Conservation (phyloP, 1,284 basidiomycete species). For the Moesziomyces sp. region DNA sequence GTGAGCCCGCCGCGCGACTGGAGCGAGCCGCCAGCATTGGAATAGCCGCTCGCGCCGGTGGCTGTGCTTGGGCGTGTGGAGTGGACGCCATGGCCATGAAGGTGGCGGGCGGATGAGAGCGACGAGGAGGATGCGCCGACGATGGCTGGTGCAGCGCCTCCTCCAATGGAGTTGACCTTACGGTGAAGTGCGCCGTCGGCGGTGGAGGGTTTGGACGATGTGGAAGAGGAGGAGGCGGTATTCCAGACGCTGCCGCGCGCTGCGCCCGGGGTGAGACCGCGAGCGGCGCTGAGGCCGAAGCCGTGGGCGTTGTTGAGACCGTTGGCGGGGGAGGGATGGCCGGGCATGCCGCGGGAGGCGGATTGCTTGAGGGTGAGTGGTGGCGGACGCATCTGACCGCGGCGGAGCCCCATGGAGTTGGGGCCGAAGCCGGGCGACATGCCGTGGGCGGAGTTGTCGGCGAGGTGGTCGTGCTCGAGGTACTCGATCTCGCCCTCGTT, state of each 20-base stretch:
- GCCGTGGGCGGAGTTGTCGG: slow-evolving; percentile 15
- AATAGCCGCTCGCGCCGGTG: slow-evolving; percentile 46
- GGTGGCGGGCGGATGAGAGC: slow-evolving; percentile 10
- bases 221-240: slow-evolving; percentile 18
- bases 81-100: slow-evolving; percentile 14
- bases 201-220: slow-evolving; percentile 18
- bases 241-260: slow-evolving; percentile 36
- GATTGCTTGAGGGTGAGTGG: slow-evolving; percentile 44
- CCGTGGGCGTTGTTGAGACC: slow-evolving; percentile 48
- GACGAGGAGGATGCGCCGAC: slow-evolving; percentile 23
- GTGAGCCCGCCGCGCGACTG: slow-evolving; percentile 10
- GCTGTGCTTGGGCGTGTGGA: slow-evolving; percentile 53
- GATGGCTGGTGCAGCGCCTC: slow-evolving; percentile 23
- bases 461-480: slow-evolving; percentile 32
- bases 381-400: slow-evolving; percentile 47
- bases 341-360: slow-evolving; percentile 43
- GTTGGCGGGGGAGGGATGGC: slow-evolving; percentile 39
- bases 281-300: slow-evolving; percentile 49
- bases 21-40: slow-evolving; percentile 6
- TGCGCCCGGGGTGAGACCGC: slow-evolving; percentile 48
- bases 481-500: slow-evolving; percentile 49
- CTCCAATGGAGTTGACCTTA: slow-evolving; percentile 52
- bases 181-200: slow-evolving; percentile 41
- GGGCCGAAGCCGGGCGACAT: slow-evolving; percentile 9
- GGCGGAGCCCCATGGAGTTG: slow-evolving; percentile 42